A percentile compares a stretch with the other conserved stretches of the same genome.
phyloP scores from a whole-genome alignment of 495 filamentous ascomycete genomes.

The Penicillium manginii region DNA sequence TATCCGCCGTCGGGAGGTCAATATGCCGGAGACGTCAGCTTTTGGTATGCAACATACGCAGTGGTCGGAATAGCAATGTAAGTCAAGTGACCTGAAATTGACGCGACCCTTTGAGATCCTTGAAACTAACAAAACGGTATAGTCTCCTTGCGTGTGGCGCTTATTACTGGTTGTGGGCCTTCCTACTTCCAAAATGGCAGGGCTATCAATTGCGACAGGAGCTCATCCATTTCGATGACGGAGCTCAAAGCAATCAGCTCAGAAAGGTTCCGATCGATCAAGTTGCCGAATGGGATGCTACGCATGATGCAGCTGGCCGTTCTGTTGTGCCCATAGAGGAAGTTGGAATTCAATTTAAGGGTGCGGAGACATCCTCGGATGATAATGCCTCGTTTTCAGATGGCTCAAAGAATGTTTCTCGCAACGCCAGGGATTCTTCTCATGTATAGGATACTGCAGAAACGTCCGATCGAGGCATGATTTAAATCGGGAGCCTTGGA shows the following conservation, averaged over 20 bases:
- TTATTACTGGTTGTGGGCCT: neutral
- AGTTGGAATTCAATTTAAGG: neutral
- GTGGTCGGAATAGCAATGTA: constrained; percentile 51
- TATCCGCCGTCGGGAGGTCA: constrained; percentile 54
- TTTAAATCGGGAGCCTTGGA: too few relatives aligned
- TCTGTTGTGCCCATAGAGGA: neutral
- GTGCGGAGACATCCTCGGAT: neutral
- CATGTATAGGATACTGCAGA: neutral
- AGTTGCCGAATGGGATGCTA: neutral
- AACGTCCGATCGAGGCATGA: too few relatives aligned
- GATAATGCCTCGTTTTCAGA: neutral
- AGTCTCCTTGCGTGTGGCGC: neutral
- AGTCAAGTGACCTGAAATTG: constrained; percentile 20
- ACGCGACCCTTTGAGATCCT: neutral
- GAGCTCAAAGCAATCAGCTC: neutral
- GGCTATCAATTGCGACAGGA: neutral
- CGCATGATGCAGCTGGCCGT: neutral
- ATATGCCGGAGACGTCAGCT: constrained; percentile 54
- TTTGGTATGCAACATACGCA: constrained; percentile 61
- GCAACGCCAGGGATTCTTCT: neutral
- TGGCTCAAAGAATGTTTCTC: too few relatives aligned
- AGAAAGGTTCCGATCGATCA: neutral
- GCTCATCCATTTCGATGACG: neutral
- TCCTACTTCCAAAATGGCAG: neutral
- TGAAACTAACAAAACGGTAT: neutral